These are phyloP conservation scores for Komagataella populi DNA, from an alignment of 805 yeast species.

Conservation along the genomic window DNA sequence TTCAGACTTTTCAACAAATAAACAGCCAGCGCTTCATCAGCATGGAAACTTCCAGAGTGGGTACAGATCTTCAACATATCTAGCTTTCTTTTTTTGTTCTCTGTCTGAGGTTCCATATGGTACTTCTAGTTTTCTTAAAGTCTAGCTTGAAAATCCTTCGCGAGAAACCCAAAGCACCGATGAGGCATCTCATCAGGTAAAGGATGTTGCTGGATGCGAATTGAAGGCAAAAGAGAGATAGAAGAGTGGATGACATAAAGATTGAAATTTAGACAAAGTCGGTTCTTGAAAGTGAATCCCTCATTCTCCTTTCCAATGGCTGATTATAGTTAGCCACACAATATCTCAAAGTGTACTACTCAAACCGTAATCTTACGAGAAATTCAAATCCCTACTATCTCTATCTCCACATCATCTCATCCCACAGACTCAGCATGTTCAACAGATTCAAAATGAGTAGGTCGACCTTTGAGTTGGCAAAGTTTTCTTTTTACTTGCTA, in stretches of 20 bases:
- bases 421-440: constrained; percentile 3
- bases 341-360: background rate
- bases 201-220: background rate
- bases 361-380: background rate
- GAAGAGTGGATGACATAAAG: too few relatives aligned
- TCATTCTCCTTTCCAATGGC: background rate
- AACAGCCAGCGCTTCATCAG: constrained; percentile 93
- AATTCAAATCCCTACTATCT: background rate
- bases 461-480: constrained; percentile 39
- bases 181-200: too few relatives aligned
- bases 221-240: background rate
- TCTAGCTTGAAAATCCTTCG: background rate
- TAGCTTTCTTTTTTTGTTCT: background rate
- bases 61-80: constrained; percentile 60
- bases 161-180: background rate
- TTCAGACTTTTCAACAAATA: constrained; percentile 69
- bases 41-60: constrained; percentile 90
- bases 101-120: background rate
- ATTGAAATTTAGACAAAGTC: too few relatives aligned
- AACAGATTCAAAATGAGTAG: constrained; percentile 22
- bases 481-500: constrained; percentile 70
- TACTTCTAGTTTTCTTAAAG: background rate
- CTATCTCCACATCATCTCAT: background rate
- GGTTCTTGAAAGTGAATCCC: background rate
- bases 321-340: too few relatives aligned